Evolutionary conservation across 129 eudicot species (phyloP), one percentile per base, ranked within the genome.

Genomic region (Mikania micrantha): DNA sequence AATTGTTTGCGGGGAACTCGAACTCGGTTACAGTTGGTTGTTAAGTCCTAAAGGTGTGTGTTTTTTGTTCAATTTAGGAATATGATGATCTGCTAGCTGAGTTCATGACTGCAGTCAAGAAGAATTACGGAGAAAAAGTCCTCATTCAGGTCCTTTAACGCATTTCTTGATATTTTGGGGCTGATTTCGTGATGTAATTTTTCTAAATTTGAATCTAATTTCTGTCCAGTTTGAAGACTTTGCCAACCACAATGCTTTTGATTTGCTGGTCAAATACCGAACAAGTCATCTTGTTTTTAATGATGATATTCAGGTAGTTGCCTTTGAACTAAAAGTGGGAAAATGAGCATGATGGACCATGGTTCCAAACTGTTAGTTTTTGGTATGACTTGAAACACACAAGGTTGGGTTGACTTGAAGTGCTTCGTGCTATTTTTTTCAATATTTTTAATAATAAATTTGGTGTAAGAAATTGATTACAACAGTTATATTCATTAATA

Each of bases 171-270:
- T 2, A 40, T 5, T 66, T 74, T 41, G 17, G 36, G 8, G 28
- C 34, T 7, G 31, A 19, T 32, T 31, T 49, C 19, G 4, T 28
- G 4, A 17, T 42, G 2, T 44, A 17, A 27, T 57, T 17, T 42
- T 25, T 63, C 64, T 38, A 38, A 62, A 54, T 17, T 4, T n/a
- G 34, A 73, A 62, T 45, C 42, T 17, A 27, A 5, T 36, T 11
- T 27, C 16, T 66, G n/a, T 58, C 40, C 41, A 76, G 80, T 92
- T 92, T 84, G 96, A 92, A 82, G 98, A 92, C 82, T 91, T 92
- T 78, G 98, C 96, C 61, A 92, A 92, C 90, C 98, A 92, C 78
- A 92, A 92, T 35, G 98, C 98, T 17, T 93, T 93, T 67, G 95
- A 93, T 38, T 80, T 93, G 76, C 90, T 93, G 77, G 64, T 75